Percentiles rank a stretch among this genome's conserved stretches.
These are phyloP conservation scores for Dactylellina parvicollis DNA, from an alignment of 2,329 filamentous ascomycete species.

Conservation along the genomic window DNA sequence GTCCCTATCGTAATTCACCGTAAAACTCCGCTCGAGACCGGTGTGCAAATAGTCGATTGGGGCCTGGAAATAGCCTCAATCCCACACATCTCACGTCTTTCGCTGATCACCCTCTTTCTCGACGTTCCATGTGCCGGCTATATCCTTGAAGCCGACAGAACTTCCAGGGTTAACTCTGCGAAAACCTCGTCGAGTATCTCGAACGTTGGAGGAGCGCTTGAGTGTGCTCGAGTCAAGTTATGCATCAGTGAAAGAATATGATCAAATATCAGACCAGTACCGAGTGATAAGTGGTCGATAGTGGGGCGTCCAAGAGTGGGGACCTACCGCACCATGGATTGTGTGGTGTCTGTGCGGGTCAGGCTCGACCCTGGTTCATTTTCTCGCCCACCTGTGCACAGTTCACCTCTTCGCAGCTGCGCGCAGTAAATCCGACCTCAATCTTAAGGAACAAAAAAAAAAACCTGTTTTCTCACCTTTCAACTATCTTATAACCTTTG, in stretches of 20 bases:
- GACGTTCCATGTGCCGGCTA: constrained; percentile 24
- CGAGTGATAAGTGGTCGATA: constrained; percentile 30
- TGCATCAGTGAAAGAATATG: constrained; percentile 45
- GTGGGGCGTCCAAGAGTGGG: constrained; percentile 35
- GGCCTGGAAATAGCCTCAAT: constrained; percentile 20
- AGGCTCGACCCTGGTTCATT: constrained; percentile 48
- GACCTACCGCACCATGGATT: constrained; percentile 42
- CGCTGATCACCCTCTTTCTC: constrained; percentile 27
- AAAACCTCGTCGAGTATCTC: constrained; percentile 7
- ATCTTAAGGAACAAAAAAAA: constrained; percentile 15
- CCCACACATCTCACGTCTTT: constrained; percentile 2
- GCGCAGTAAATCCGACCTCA: constrained; percentile 38
- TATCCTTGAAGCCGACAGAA: constrained; percentile 29
- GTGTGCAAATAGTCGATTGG: constrained; percentile 29
- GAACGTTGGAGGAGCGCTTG: constrained; percentile 25
- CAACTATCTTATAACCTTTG: constrained; percentile 19
- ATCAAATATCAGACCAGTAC: constrained; percentile 36
- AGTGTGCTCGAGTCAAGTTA: constrained; percentile 38
- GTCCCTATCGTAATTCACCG: neutral
- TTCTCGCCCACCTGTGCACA: constrained; percentile 51
- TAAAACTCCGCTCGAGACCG: neutral
- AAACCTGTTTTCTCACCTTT: constrained; percentile 22
- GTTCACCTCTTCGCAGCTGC: constrained; percentile 35
- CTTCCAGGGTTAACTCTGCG: constrained; percentile 3
- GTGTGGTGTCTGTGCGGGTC: constrained; percentile 40